Evolutionary conservation across 495 filamentous ascomycete species (phyloP), one percentile per base, ranked within the genome.

Genomic region (Xylaria acuta): DNA sequence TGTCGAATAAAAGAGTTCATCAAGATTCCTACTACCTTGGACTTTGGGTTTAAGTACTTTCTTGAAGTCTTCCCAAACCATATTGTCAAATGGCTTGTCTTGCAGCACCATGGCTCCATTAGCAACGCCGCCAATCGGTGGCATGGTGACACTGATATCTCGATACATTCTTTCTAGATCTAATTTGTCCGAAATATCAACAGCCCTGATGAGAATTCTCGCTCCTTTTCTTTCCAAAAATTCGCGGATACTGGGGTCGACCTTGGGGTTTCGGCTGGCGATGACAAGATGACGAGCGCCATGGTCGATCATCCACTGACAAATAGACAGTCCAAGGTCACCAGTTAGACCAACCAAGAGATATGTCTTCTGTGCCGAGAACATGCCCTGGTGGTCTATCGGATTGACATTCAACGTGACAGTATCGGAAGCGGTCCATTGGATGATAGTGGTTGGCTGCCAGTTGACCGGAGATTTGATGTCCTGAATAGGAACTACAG

Each of bases 311-410:
- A 88, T 87, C 85, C 84, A 88, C 18, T 82, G 69, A 63, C 83
- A 84, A 0, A 88, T 73, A 1, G 85, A 86, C 25, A 75, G 69
- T 16, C 85, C 86, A 22, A 87, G 74, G 4, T 78, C 77, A 14
- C 83, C 82, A 14, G 83, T 82, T 1, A 87, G 74, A 8, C 86
- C 86, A 38, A 86, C 74, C 0, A 88, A 77, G 60, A 80, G 76
- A 68, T 88, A 88, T 1, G 63, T 65, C 16, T 65, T 65, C 3
- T 65, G 41, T n/a, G n/a, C n/a, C n/a, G n/a, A n/a, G n/a, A n/a
- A n/a, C n/a, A n/a, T n/a, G n/a, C n/a, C n/a, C n/a, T n/a, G n/a
- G n/a, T n/a, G n/a, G n/a, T n/a, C n/a, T n/a, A n/a, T n/a, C n/a
- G n/a, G n/a, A n/a, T n/a, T n/a, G n/a, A n/a, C n/a, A n/a, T n/a